These are phyloP conservation scores for Maudiozyma barnettii DNA, from an alignment of 805 yeast genomes.

Conservation along the genomic window DNA sequence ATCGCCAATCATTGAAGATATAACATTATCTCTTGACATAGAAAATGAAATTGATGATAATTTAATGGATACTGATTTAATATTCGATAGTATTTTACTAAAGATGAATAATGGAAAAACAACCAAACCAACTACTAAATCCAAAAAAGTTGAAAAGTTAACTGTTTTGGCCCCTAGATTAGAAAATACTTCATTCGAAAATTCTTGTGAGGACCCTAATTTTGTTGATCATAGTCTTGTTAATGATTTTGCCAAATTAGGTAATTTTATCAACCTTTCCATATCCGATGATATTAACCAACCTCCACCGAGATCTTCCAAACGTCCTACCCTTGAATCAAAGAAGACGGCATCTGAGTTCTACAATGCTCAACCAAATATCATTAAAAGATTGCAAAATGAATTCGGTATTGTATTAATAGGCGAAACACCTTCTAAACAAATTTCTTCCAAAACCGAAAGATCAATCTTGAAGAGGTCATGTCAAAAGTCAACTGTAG, in stretches of 20 bases:
- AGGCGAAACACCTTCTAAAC: constrained; percentile 1
- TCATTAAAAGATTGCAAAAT: neutral
- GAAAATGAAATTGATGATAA: constrained; percentile 9
- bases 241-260: constrained; percentile 16
- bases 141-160: neutral
- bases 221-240: constrained; percentile 15
- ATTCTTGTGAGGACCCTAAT: neutral
- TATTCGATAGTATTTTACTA: constrained; percentile 23
- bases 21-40: neutral
- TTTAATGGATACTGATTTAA: constrained; percentile 23
- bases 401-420: neutral
- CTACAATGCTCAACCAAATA: constrained; percentile 9
- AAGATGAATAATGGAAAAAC: constrained; percentile 10
- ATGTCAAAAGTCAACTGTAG: neutral
- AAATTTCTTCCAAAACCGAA: neutral
- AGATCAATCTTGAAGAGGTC: neutral
- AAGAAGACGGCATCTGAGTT: constrained; percentile 16
- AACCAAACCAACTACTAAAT: neutral
- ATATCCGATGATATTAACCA: neutral
- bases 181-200: neutral
- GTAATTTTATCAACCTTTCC: constrained; percentile 11
- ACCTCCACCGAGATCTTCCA: constrained; percentile 16
- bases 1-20: neutral
- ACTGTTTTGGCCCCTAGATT: neutral
- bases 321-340: constrained; percentile 16